These are phyloP conservation scores for Trifolium subterraneum DNA, from an alignment of 306 rosid genomes.

Conservation along the genomic window DNA sequence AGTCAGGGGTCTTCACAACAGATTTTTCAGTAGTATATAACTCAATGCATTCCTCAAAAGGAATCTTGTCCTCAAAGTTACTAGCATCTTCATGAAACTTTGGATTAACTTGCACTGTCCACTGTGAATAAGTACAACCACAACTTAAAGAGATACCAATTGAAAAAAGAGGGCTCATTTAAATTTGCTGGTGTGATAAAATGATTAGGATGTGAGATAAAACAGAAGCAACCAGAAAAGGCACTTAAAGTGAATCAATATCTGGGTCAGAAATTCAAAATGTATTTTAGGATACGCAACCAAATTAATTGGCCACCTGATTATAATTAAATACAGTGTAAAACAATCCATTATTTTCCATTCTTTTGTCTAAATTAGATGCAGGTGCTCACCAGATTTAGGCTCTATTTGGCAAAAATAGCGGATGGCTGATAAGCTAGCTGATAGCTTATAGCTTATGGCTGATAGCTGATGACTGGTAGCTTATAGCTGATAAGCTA, in stretches of 20 bases:
- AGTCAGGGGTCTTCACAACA: constrained; percentile 82
- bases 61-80: constrained; percentile 83
- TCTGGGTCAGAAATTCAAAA: constrained; percentile 3
- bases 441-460: too few species aligned
- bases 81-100: constrained; percentile 92
- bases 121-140: constrained; percentile 58
- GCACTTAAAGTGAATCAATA: constrained; percentile 19
- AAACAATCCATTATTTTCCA: constrained; percentile 13
- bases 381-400: not conserved
- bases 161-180: constrained; percentile 5
- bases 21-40: constrained; percentile 67
- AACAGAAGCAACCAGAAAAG: constrained; percentile 22
- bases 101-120: constrained; percentile 85
- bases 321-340: not conserved
- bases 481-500: too few species aligned
- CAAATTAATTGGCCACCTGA: constrained; percentile 1
- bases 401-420: too few species aligned
- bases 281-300: constrained; percentile 13
- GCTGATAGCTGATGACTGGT: too few species aligned
- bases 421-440: too few species aligned
- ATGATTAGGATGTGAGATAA: constrained; percentile 13
- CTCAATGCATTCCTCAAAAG: constrained; percentile 95
- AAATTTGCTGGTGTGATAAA: constrained; percentile 30
- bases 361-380: not conserved
- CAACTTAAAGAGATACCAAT: constrained; percentile 26